Evolutionary conservation across 2,329 filamentous ascomycete species (phyloP), one percentile per base, ranked within the genome.

Genomic region (Colletotrichum horii): DNA sequence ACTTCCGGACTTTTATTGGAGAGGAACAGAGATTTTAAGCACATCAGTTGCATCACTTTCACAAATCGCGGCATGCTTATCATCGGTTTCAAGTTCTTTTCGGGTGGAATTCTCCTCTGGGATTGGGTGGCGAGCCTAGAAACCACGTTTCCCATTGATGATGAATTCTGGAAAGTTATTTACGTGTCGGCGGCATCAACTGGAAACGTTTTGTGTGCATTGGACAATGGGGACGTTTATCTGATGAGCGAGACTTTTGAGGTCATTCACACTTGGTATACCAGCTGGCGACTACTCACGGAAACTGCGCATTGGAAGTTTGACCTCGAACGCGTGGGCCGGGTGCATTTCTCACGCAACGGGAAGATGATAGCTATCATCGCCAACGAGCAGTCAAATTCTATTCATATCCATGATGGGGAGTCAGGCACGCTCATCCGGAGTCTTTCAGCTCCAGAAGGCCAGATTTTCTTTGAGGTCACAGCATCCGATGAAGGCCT

Each of bases 131-230:
- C 5, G 19, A 0, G 8, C 9, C 2, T 6, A n/a, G 19, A 43
- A 6, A n/a, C 38, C 9, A n/a, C 38, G 5, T n/a, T n/a, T n/a
- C 2, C 4, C 19, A n/a, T n/a, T n/a, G 38, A 8, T 9, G 9
- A 43, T 4, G 19, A 1, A 5, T 3, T 9, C 8, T 11, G 4
- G 9, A 4, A 11, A 5, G 38, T 43, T 19, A 2, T 43, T 43
- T 8, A 1, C 15, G 36, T 43, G 38, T 43, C 38, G 4, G 38
- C 19, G 2, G 38, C 19, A n/a, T n/a, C 38, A 3, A 43, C 16
- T 3, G 38, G 38, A 8, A 43, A 43, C 6, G 19, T 43, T 1
- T 0, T 1, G 1, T 43, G 38, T n/a, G 1, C 3, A 43, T 9
- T 12, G 19, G 2, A 4, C 9, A 5, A 43, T 43, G 38, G 38